Conservation (phyloP, 805 yeast species). For the Metschnikowia lachancei region DNA sequence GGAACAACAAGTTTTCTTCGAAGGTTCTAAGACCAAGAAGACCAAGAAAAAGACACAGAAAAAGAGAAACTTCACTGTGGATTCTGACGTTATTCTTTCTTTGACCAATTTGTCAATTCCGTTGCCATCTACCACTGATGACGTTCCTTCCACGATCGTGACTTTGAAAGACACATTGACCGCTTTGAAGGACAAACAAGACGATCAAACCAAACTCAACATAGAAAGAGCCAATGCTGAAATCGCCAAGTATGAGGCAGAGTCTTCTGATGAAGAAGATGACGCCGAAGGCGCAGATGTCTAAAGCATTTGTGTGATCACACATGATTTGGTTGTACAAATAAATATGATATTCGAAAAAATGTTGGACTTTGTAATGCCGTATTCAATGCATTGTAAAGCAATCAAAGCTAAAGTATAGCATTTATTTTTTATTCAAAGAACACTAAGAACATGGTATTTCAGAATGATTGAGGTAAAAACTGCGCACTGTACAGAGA, state of each 20-base stretch:
- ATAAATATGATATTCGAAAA: background rate
- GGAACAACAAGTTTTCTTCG: constrained; percentile 58
- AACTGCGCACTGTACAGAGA: too few species aligned
- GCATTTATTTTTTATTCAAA: background rate
- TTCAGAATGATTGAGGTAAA: too few species aligned
- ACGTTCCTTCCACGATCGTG: constrained; percentile 60
- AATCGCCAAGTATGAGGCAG: constrained; percentile 63
- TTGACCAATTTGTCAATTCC: constrained; percentile 73
- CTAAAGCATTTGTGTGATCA: background rate
- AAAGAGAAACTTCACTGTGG: constrained; percentile 63
- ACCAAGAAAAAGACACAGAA: constrained; percentile 46
- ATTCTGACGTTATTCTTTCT: constrained; percentile 74
- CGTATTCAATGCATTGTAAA: background rate
- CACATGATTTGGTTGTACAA: background rate
- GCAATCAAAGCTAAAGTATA: too few species aligned
- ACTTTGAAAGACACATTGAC: constrained; percentile 70
- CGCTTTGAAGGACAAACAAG: constrained; percentile 69
- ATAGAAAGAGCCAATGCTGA: constrained; percentile 74
- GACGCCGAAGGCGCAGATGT: constrained; percentile 35
- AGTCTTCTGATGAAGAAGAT: constrained; percentile 34
- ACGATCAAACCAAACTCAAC: constrained; percentile 73
- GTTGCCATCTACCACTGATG: constrained; percentile 75
- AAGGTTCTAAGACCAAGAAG: constrained; percentile 44
- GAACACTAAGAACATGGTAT: background rate
- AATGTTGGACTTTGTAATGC: background rate